Evolutionary conservation across 208 protist species (phyloP).

Genomic region (Crithidia fasciculata): DNA sequence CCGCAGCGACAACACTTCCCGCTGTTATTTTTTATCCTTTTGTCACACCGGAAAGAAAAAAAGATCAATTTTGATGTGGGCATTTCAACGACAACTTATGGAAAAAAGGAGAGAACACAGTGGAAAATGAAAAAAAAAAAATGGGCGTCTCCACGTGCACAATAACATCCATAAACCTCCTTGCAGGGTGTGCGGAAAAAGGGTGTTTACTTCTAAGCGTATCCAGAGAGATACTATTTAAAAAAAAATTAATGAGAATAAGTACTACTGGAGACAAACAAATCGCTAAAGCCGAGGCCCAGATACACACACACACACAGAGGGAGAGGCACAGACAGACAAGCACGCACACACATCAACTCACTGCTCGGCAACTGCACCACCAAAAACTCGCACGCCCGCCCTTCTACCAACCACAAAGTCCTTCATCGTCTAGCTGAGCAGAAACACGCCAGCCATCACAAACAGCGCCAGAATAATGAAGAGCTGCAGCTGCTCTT

Average conservation of each 20-base stretch:
- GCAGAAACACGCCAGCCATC: slow-evolving; percentile 49
- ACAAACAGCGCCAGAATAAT: slow-evolving; percentile 46
- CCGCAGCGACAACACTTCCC: too few species aligned
- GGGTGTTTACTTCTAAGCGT: slow-evolving; percentile 9
- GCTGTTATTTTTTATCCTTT: too few species aligned
- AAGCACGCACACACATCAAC: too few species aligned
- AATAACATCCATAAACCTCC: slow-evolving; percentile 10
- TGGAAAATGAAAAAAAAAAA: neutral
- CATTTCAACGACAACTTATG: neutral
- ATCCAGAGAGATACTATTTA: slow-evolving; percentile 8
- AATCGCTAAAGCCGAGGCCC: neutral
- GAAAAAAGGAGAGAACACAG: neutral
- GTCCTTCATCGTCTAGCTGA: slow-evolving; percentile 41
- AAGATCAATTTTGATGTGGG: neutral
- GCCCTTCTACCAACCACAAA: too few species aligned
- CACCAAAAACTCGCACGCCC: too few species aligned
- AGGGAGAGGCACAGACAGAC: neutral
- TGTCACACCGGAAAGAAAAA: neutral
- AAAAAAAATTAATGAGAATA: slow-evolving; percentile 2
- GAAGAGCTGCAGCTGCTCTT: slow-evolving; percentile 57
- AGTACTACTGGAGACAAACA: slow-evolving; percentile 2
- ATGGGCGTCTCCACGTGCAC: slow-evolving; percentile 2
- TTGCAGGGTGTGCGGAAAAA: slow-evolving; percentile 1
- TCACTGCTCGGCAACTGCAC: too few species aligned
- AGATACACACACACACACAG: slow-evolving; percentile 4